Evolutionary conservation across 805 yeast genomes (phyloP).

Genomic region (Candida alai): DNA sequence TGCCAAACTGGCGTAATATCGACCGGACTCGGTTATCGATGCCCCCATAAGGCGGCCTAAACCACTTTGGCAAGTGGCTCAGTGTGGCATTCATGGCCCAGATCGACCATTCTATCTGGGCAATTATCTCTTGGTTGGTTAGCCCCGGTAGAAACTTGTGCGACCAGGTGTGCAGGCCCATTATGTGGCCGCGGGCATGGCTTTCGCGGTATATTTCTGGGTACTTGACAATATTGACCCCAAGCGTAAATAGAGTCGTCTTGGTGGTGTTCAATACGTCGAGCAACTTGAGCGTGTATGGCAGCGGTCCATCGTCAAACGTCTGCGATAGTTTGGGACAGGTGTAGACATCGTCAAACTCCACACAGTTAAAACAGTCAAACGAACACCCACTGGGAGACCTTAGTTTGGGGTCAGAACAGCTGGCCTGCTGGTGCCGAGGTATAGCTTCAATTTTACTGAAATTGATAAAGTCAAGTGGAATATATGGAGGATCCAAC

Average conservation of each 20-base stretch:
- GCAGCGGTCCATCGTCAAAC: constrained; percentile 94
- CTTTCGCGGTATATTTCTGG: constrained; percentile 69
- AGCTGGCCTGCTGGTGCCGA: constrained; percentile 53
- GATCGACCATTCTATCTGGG: constrained; percentile 90
- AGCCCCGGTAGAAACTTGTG: constrained; percentile 80
- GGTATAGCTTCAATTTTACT: constrained; percentile 35
- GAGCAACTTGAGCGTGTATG: constrained; percentile 59
- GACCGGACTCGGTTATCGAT: constrained; percentile 81
- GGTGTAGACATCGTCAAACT: constrained; percentile 69
- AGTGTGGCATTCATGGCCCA: constrained; percentile 99
- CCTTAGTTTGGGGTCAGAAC: constrained; percentile 32
- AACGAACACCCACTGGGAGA: constrained; percentile 55
- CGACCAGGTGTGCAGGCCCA: constrained; percentile 92
- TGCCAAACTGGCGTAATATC: constrained; percentile 78
- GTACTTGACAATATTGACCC: constrained; percentile 69
- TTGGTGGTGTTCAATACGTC: constrained; percentile 36
- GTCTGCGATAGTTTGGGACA: constrained; percentile 79
- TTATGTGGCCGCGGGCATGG: constrained; percentile 62
- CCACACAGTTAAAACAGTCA: constrained; percentile 79
- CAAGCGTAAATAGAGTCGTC: constrained; percentile 82
- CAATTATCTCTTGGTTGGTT: constrained; percentile 75
- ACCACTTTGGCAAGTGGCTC: constrained; percentile 83
- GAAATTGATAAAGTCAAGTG: constrained; percentile 67
- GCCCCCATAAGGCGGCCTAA: constrained; percentile 96
- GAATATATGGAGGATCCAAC: constrained; percentile 81